Base-by-base conservation (phyloP, 176 grass and related monocot species). In the Oryza coarctata region DNA sequence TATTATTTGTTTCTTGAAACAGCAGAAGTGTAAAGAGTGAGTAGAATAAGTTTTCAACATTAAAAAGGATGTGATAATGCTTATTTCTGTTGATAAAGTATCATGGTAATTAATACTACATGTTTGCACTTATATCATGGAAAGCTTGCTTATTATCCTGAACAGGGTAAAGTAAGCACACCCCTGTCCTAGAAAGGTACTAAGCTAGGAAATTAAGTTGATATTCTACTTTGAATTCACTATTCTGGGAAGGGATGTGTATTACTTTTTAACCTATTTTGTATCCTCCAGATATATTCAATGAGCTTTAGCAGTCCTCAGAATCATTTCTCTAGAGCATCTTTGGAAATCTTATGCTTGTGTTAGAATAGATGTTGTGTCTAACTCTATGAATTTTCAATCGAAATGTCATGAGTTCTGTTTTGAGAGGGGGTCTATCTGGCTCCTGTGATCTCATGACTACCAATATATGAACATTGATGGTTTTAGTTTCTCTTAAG, bases 1-100 rank as follows among this genome's bases (percentile, higher is more conserved):
- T 75, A 58, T 69, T 65, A n/a, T 34, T 86, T 68, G 22, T 83
- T 88, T 43, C 60, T 84, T 76, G 65, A 63, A 77, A 77, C 14
- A 17, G 5, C n/a, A 15, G 31, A 31, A 27, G 22, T 75, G 8
- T 28, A 57, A 63, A 27, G 9, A 81, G 38, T 22, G 31, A 64
- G 23, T 35, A 63, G 45, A 79, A 61, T 63, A 52, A 40, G 38
- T 70, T 7, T 63, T 70, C 9, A 34, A 76, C 3, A 50, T 6
- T 39, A 50, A 35, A 35, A 39, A 39, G 31, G 17, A 75, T 75
- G 18, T 26, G 25, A 64, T 63, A 69, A 26, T 9, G 25, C 41
- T 17, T 71, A 71, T 31, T 65, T 64, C 55, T 34, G 9, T 65
- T 62, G 49, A 68, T 3, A 2, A 40, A 50, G 41, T 67, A 4